Evolutionary conservation across 352 stramenopile genomes (phyloP).

Genomic region (Pythium volutum): DNA sequence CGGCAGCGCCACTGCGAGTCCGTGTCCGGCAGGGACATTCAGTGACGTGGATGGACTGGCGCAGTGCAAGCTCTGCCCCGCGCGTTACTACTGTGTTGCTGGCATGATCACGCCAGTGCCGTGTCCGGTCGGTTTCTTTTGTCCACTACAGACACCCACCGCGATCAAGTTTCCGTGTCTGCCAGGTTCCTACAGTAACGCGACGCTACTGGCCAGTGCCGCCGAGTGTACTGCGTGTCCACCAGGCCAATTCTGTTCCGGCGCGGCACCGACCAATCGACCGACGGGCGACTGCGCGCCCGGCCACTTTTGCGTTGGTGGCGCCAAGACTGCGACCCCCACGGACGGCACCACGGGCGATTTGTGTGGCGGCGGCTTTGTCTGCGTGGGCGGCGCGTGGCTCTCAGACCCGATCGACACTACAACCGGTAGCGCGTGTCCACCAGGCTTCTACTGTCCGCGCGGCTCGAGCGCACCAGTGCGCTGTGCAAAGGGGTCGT

Average conservation of each 20-base stretch:
- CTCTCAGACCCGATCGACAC: conserved; percentile 48
- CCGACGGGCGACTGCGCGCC: conserved; percentile 59
- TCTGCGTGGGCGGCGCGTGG: conserved; percentile 65
- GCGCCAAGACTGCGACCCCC: conserved; percentile 36
- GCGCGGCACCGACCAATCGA: conserved; percentile 40
- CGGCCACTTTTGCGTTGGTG: conserved; percentile 65
- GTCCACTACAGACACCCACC: conserved; percentile 45
- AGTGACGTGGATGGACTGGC: conserved; percentile 49
- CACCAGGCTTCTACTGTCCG: conserved; percentile 68
- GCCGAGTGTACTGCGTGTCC: conserved; percentile 55
- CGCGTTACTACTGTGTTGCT: conserved; percentile 62
- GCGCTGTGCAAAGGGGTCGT: conserved; percentile 66
- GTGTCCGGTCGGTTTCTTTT: conserved; percentile 82
- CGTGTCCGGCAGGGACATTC: conserved; percentile 70
- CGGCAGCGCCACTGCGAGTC: conserved; percentile 40
- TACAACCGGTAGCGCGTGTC: conserved; percentile 48
- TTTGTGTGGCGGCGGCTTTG: conserved; percentile 45
- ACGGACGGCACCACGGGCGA: conserved; percentile 44
- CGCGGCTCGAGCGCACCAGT: conserved; percentile 45
- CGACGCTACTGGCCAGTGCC: conserved; percentile 31
- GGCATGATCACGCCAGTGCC: conserved; percentile 36
- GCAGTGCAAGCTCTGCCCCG: conserved; percentile 70
- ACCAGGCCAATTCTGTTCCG: conserved; percentile 80
- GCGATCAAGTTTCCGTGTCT: conserved; percentile 51
- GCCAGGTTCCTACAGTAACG: conserved; percentile 59